Evolutionary conservation across 176 grass and related monocot species (phyloP).

Genomic region (Oryza australiensis): DNA sequence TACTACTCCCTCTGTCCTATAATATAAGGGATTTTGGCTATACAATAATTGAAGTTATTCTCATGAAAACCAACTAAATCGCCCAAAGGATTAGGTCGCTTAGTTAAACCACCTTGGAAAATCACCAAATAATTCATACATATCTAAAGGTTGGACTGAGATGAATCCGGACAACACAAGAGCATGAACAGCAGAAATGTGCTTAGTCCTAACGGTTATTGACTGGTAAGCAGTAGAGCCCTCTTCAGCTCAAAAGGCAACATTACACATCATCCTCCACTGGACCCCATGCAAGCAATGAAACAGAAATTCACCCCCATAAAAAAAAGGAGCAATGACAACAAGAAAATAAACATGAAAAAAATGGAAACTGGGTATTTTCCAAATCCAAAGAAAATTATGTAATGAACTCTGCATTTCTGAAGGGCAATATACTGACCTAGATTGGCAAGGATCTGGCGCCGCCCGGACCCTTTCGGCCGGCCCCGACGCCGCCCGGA

Average conservation of each 20-base stretch:
- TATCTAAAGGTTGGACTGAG: neutral
- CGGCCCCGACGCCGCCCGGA: conserved; percentile 68
- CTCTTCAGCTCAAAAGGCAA: neutral
- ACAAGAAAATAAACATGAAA: neutral
- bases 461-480: conserved; percentile 78
- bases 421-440: conserved; percentile 39
- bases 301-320: neutral
- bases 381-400: neutral
- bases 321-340: neutral
- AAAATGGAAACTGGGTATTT: neutral
- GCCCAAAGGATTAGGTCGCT: conserved; percentile 13
- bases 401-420: conserved; percentile 22
- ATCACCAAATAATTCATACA: neutral
- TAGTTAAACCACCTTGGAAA: conserved; percentile 15
- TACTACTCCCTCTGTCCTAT: too few species aligned
- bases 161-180: neutral
- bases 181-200: neutral
- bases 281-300: conserved; percentile 41
- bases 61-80: conserved; percentile 3
- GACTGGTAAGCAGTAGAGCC: neutral
- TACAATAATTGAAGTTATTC: neutral
- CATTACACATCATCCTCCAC: neutral
- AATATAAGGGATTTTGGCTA: too few species aligned
- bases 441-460: conserved; percentile 81
- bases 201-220: neutral